Evolutionary conservation across 768 basidiomycete species (phyloP).

Genomic region (Russula dissimulans): DNA sequence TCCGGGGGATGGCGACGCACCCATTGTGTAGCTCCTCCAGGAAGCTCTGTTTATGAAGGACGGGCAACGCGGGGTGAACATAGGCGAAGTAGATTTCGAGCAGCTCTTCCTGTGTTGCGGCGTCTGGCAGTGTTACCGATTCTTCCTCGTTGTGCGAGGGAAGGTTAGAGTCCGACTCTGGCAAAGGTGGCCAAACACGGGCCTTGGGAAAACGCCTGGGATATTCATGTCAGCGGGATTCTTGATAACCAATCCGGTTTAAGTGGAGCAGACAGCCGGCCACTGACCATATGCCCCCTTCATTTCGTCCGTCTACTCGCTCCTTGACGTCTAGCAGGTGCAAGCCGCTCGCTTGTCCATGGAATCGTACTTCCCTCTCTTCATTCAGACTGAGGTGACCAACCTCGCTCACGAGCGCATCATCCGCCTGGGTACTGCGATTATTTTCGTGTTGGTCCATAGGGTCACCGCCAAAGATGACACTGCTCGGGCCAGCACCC

Average conservation of each 20-base stretch:
- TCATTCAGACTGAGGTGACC: slow-evolving; percentile 86
- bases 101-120: slow-evolving; percentile 53
- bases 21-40: slow-evolving; percentile 43
- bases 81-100: slow-evolving; percentile 72
- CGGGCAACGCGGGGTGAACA: slow-evolving; percentile 71
- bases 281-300: slow-evolving; percentile 66
- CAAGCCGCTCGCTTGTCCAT: slow-evolving; percentile 77
- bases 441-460: slow-evolving; percentile 20
- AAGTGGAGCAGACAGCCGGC: slow-evolving; percentile 2
- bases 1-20: slow-evolving; percentile 24
- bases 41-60: slow-evolving; percentile 65
- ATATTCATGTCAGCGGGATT: slow-evolving; percentile 21
- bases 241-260: slow-evolving; percentile 1
- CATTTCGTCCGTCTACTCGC: slow-evolving; percentile 54
- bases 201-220: slow-evolving; percentile 75
- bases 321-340: slow-evolving; percentile 60
- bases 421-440: slow-evolving; percentile 26
- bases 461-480: not conserved
- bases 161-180: slow-evolving; percentile 21
- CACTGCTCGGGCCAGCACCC: slow-evolving; percentile 6
- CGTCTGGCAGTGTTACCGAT: slow-evolving; percentile 43
- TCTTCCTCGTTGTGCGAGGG: slow-evolving; percentile 31
- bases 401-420: slow-evolving; percentile 55
- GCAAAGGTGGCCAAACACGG: slow-evolving; percentile 76
- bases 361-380: slow-evolving; percentile 76